Conservation (phyloP, 2,329 filamentous ascomycete species). For the Tolypocladium ophioglossoides region DNA sequence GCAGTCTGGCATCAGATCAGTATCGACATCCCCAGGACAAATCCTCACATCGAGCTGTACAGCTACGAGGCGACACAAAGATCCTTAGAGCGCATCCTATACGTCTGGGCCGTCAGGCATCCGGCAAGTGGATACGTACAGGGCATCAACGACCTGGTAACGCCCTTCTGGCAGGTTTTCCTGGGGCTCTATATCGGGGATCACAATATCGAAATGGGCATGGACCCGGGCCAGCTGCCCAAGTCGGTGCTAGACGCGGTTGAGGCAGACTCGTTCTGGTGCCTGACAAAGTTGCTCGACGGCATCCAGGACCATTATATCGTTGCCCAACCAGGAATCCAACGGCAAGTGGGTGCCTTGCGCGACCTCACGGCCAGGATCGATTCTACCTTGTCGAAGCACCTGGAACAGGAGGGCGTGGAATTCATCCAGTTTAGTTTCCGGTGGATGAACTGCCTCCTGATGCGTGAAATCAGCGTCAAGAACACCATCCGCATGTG, state of each 20-base stretch:
- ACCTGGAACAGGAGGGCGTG: constrained; percentile 81
- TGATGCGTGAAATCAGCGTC: constrained; percentile 96
- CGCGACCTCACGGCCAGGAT: constrained; percentile 87
- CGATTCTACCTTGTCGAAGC: constrained; percentile 71
- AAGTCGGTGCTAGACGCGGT: constrained; percentile 88
- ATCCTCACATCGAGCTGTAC: constrained; percentile 91
- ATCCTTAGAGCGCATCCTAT: constrained; percentile 87
- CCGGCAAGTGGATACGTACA: constrained; percentile 97
- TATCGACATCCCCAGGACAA: constrained; percentile 93
- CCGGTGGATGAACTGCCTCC: constrained; percentile 97
- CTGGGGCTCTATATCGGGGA: constrained; percentile 92
- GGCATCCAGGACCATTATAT: constrained; percentile 99
- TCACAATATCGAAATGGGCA: constrained; percentile 79
- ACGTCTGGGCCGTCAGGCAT: constrained; percentile 95
- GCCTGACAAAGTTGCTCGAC: constrained; percentile 92
- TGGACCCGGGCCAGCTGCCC: constrained; percentile 93
- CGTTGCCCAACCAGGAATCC: constrained; percentile 92
- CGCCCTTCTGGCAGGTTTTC: constrained; percentile 97
- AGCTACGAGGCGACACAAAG: constrained; percentile 92
- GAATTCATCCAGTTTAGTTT: constrained; percentile 99
- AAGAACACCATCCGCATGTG: constrained; percentile 98
- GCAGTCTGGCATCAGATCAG: constrained; percentile 99
- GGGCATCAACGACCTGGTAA: constrained; percentile 96
- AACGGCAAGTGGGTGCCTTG: constrained; percentile 80
- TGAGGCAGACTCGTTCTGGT: constrained; percentile 98